Conservation (phyloP, 2,329 filamentous ascomycete genomes). For the Zasmidium angulare region DNA sequence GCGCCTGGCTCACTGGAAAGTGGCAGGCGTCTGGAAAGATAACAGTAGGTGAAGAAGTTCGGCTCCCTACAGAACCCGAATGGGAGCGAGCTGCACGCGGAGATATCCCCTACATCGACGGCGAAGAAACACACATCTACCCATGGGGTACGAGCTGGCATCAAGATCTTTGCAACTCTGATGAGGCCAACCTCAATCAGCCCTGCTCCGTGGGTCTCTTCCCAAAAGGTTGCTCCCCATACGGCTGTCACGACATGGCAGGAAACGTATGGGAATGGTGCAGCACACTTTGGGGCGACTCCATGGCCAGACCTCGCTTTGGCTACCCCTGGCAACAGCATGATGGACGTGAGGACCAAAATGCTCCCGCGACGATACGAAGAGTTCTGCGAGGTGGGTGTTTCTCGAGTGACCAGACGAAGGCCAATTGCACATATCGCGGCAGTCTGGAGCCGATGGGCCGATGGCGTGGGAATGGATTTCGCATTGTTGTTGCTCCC, state of each 20-base stretch:
- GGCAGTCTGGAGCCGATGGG: constrained; percentile 9
- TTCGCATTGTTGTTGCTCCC: constrained; percentile 13
- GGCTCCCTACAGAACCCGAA: constrained; percentile 9
- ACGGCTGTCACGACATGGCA: constrained; percentile 9
- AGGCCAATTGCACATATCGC: constrained; percentile 12
- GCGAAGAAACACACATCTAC: background rate
- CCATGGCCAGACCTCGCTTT: constrained; percentile 5
- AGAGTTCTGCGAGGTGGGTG: constrained; percentile 12
- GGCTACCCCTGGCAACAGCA: background rate
- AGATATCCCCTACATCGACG: background rate
- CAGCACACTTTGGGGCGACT: constrained; percentile 9
- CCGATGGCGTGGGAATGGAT: constrained; percentile 11
- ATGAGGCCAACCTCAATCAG: background rate
- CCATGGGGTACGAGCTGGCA: background rate
- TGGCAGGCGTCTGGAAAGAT: constrained; percentile 1
- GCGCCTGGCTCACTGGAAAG: background rate
- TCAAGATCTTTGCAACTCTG: background rate
- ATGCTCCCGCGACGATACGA: background rate
- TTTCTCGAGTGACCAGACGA: constrained; percentile 11
- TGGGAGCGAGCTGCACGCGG: constrained; percentile 10
- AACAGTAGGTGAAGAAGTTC: background rate
- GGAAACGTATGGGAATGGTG: constrained; percentile 15
- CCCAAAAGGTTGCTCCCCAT: background rate
- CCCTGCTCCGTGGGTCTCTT: constrained; percentile 2
- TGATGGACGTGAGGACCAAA: background rate